phyloP scores from a whole-genome alignment of 2,329 filamentous ascomycete genomes.

The Trichothecium sympodiale region DNA sequence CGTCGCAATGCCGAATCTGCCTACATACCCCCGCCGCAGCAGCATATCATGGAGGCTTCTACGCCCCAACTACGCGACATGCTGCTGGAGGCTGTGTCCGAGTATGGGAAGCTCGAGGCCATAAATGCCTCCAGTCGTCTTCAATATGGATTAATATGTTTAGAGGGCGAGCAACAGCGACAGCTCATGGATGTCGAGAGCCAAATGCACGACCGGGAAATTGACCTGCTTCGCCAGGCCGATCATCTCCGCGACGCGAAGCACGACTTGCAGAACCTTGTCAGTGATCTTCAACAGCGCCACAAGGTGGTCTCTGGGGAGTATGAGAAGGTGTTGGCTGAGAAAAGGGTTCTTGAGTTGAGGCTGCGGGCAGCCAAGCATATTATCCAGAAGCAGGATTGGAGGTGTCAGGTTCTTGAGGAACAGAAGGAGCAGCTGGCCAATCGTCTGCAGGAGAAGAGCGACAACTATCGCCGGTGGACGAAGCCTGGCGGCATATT shows the following conservation, averaged over 20 bases:
- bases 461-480: constrained; percentile 47
- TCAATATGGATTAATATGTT: constrained; percentile 72
- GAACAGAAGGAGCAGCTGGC: constrained; percentile 72
- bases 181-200: constrained; percentile 86
- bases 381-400: constrained; percentile 66
- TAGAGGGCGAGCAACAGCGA: constrained; percentile 75
- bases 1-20: constrained; percentile 21
- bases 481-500: constrained; percentile 51
- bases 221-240: constrained; percentile 68
- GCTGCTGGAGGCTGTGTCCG: constrained; percentile 41
- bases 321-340: constrained; percentile 54
- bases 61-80: constrained; percentile 45
- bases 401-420: constrained; percentile 55
- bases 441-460: constrained; percentile 77
- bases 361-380: constrained; percentile 65
- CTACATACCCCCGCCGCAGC: constrained; percentile 33
- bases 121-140: constrained; percentile 83
- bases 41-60: constrained; percentile 41
- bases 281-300: constrained; percentile 42
- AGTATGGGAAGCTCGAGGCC: constrained; percentile 58
- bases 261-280: constrained; percentile 38
- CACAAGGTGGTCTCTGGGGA: constrained; percentile 53
- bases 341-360: constrained; percentile 52
- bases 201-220: constrained; percentile 79
- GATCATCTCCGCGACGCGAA: constrained; percentile 57